Percentiles rank a stretch among this genome's conserved stretches.
Evolutionary conservation across 805 yeast genomes (phyloP).

Genomic region (Candida mattraensis): DNA sequence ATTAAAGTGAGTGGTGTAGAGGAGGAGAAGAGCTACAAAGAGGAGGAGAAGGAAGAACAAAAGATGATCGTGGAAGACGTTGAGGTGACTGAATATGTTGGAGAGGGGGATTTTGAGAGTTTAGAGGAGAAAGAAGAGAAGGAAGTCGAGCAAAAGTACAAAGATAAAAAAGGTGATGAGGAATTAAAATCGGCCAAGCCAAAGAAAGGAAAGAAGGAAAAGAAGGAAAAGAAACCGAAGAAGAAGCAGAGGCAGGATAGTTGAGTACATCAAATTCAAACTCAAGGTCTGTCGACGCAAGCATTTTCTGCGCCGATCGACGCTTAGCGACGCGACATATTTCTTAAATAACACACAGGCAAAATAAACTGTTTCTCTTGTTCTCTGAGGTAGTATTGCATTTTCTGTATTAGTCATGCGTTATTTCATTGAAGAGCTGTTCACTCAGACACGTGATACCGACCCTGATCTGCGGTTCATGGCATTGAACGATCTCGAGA

Average conservation of each 20-base stretch:
- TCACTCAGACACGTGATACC: slow-evolving; percentile 55
- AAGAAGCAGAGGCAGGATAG: slow-evolving; percentile 13
- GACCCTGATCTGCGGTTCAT: slow-evolving; percentile 84
- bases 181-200: too few relatives aligned
- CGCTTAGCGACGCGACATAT: too few relatives aligned
- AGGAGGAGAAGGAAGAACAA: slow-evolving; percentile 8
- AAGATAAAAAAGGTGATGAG: slow-evolving; percentile 17
- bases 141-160: slow-evolving; percentile 12
- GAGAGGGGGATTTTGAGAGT: slow-evolving; percentile 29
- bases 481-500: slow-evolving; percentile 76
- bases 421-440: slow-evolving; percentile 28
- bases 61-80: slow-evolving; percentile 43
- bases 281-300: too few relatives aligned
- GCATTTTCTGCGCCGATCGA: too few relatives aligned
- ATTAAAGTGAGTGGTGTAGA: slow-evolving; percentile 35
- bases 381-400: too few relatives aligned
- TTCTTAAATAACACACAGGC: too few relatives aligned
- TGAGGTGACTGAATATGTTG: slow-evolving; percentile 39
- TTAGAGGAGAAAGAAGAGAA: slow-evolving; percentile 9
- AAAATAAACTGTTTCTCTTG: too few relatives aligned
- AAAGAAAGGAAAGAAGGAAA: slow-evolving; percentile 18
- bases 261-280: slow-evolving; percentile 1
- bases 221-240: slow-evolving; percentile 15
- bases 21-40: slow-evolving; percentile 12
- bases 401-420: slow-evolving; percentile 18